Evolutionary conservation across 495 filamentous ascomycete genomes (phyloP), one percentile per base, ranked within the genome.

Genomic region (Aspergillus taichungensis): DNA sequence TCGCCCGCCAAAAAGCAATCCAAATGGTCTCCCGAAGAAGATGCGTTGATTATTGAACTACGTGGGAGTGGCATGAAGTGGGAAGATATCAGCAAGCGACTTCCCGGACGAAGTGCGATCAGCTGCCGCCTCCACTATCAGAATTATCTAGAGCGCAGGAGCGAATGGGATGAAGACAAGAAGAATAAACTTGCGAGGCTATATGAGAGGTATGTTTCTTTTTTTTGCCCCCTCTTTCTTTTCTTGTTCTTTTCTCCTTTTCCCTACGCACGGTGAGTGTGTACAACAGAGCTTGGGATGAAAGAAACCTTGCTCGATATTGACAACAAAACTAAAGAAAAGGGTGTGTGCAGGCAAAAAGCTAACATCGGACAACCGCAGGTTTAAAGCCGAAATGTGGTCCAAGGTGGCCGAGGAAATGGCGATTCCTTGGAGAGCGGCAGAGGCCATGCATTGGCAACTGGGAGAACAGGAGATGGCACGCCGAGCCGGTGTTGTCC

Each of bases 331-430:
- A 49, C n/a, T 11, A 14, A 24, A 24, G 18, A 4, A 1, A 24
- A 24, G 18, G 18, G 18, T 24, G 18, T 24, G 18, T 24, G 11
- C 14, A 42, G 7, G 10, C 2, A 6, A 28, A 40, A 41, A 24
- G 42, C 52, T 51, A 49, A 55, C 44, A 37, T 10, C 13, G 12
- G 30, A 28, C 31, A 9, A 31, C 27, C 31, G 44, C 61, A 97
- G 91, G 59, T 94, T 96, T 73, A 96, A 95, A 63, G 77, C 84
- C 49, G 88, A 96, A 53, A 95, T 98, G 87, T 98, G 92, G 92
- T 80, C 82, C 36, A 87, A 87, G 53, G 81, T 98, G 5, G 86
- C 88, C 30, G 84, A 86, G 60, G 92, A 98, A 67, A 89, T 98
- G 83, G 80, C 79, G n/a, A 82, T 96, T 52, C 92, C 92, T 24